Percentiles rank a stretch among this genome's conserved stretches.
Conservation (phyloP, 1,284 basidiomycete genomes). For the Ustilago xerochloae region DNA sequence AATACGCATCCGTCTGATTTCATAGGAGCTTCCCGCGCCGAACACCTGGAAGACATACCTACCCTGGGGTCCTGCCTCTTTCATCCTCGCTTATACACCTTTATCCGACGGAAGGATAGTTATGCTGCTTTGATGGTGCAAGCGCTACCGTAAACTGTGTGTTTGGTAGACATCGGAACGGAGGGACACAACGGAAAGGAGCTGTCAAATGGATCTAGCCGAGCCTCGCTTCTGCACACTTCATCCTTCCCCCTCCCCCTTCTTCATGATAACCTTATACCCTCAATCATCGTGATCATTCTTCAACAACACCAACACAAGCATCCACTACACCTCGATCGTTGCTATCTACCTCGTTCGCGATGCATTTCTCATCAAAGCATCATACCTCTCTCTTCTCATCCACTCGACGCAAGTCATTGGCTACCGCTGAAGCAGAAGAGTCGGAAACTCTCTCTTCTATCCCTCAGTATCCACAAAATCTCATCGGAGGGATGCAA, state of each 20-base stretch:
- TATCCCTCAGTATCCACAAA: not conserved
- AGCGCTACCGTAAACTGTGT: no score
- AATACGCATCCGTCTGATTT: not conserved
- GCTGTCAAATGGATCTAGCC: not conserved
- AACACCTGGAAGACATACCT: not conserved
- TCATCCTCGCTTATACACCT: no score
- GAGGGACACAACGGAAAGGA: no score
- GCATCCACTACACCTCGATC: not conserved
- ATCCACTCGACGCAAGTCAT: slow-evolving; percentile 12
- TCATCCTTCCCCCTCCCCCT: no score
- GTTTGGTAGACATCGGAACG: no score
- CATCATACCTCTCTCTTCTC: slow-evolving; percentile 2
- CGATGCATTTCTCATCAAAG: slow-evolving; percentile 11
- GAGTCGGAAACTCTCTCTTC: slow-evolving; percentile 3
- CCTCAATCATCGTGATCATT: no score
- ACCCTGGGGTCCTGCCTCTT: no score
- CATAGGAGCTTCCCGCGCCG: no score
- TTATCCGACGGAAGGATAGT: no score
- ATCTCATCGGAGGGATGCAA: slow-evolving; percentile 7
- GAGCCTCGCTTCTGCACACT: not conserved
- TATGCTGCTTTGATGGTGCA: no score
- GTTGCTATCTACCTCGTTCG: not conserved
- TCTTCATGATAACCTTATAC: no score
- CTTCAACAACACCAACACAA: not conserved
- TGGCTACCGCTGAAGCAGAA: slow-evolving; percentile 3